phyloP scores from a whole-genome alignment of 148 eudicot species.

The Vaccinium darrowii region DNA sequence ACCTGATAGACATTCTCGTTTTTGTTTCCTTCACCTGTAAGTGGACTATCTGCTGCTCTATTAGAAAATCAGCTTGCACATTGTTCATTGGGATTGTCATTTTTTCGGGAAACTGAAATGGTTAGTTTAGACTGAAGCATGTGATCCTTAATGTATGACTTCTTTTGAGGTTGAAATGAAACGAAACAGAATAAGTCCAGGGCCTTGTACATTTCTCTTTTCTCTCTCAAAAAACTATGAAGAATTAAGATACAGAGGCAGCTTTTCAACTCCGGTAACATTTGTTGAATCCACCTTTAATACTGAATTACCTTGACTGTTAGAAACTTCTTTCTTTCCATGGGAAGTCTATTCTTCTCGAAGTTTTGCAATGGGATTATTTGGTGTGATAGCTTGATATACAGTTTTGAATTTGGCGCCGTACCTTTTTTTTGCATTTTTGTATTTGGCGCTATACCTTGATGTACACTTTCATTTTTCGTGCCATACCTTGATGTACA shows the following conservation, averaged over 20 bases:
- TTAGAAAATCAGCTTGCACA: neutral
- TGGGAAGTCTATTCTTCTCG: neutral
- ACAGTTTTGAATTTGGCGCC: too few species aligned
- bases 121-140: neutral
- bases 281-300: neutral
- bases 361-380: neutral
- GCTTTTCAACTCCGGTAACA: neutral
- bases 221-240: neutral
- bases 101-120: neutral
- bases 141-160: constrained; percentile 10
- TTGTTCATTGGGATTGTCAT: neutral
- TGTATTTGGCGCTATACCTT: too few species aligned
- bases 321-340: neutral
- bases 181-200: neutral
- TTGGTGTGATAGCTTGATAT: neutral
- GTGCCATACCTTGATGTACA: too few species aligned
- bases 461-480: too few species aligned
- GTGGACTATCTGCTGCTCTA: constrained; percentile 2
- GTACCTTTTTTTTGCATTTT: too few species aligned
- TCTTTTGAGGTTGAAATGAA: neutral
- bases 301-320: neutral
- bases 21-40: neutral
- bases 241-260: neutral
- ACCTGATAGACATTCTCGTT: too few species aligned
- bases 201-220: neutral